Percentiles rank a stretch among this genome's conserved stretches.
phyloP scores from a whole-genome alignment of 768 basidiomycete genomes.

The Agaricus sinodeliciosus region DNA sequence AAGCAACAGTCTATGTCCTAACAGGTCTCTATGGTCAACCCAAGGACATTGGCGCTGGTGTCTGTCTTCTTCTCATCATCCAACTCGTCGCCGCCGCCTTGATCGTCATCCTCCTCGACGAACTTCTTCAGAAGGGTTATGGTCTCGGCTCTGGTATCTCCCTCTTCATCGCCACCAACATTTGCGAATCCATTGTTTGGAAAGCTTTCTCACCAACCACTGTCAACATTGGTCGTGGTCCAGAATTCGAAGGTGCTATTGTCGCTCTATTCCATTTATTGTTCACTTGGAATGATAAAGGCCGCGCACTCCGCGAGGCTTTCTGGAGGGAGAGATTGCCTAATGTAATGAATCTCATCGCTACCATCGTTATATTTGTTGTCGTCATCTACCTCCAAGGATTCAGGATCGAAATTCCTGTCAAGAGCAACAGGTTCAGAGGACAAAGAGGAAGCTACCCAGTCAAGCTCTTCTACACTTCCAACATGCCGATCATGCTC shows the following conservation, averaged over 20 bases:
- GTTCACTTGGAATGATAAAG: constrained; percentile 98
- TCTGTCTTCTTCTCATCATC: constrained; percentile 94
- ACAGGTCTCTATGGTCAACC: constrained; percentile 97
- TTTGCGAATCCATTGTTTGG: constrained; percentile 99
- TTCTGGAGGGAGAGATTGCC: constrained; percentile 97
- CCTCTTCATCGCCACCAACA: constrained; percentile 99
- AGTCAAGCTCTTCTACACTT: constrained; percentile 97
- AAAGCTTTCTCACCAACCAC: constrained; percentile 99
- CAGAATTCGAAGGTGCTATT: constrained; percentile 96
- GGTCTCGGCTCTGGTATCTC: constrained; percentile 98
- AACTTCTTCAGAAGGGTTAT: constrained; percentile 98
- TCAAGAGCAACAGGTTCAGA: constrained; percentile 93
- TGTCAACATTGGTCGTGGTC: constrained; percentile 94
- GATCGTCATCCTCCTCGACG: constrained; percentile 97
- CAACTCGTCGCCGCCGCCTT: constrained; percentile 91
- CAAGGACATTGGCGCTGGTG: constrained; percentile 88
- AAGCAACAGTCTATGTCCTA: constrained; percentile 94
- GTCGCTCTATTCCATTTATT: constrained; percentile 95
- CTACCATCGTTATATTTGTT: constrained; percentile 87
- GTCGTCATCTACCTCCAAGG: constrained; percentile 98
- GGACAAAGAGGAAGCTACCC: constrained; percentile 97
- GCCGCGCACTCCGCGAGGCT: constrained; percentile 92
- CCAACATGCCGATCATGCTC: constrained; percentile 99
- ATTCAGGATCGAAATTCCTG: constrained; percentile 97
- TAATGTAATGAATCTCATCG: constrained; percentile 96